These are phyloP conservation scores for Colletotrichum brevisporum DNA, from an alignment of 2,329 filamentous ascomycete species.

Conservation along the genomic window DNA sequence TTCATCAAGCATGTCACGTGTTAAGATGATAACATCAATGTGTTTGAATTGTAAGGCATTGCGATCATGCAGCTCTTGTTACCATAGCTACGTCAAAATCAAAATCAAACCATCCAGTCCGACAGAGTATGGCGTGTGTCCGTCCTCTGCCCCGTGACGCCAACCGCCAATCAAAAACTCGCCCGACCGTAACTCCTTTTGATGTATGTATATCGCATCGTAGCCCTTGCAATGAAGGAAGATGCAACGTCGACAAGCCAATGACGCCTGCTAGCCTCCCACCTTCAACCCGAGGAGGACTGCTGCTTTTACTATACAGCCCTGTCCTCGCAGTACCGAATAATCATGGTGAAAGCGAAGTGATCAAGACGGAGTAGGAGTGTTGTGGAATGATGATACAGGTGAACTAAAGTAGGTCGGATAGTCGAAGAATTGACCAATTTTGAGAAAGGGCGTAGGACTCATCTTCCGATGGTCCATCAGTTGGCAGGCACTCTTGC, in stretches of 20 bases:
- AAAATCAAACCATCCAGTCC: conserved; percentile 42
- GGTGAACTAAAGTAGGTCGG: conserved; percentile 9
- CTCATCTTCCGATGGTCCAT: no score
- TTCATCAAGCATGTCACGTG: no score
- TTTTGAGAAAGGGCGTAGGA: neutral
- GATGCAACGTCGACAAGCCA: conserved; percentile 32
- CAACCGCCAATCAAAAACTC: conserved; percentile 38
- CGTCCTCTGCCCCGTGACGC: conserved; percentile 33
- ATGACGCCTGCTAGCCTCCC: conserved; percentile 35
- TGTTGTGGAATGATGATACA: conserved; percentile 39
- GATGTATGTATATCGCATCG: conserved; percentile 57
- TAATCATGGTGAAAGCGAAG: conserved; percentile 16
- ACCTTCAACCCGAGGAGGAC: conserved; percentile 17
- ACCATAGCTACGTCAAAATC: conserved; percentile 33
- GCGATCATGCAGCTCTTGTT: conserved; percentile 41
- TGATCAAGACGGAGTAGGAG: conserved; percentile 18
- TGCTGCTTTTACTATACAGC: conserved; percentile 29
- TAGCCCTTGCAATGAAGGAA: conserved; percentile 32
- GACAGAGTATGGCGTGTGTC: conserved; percentile 11
- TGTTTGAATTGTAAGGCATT: conserved; percentile 20
- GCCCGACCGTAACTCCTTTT: conserved; percentile 60
- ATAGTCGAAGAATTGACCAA: conserved; percentile 1
- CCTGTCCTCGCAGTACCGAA: conserved; percentile 10
- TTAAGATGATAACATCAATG: neutral
- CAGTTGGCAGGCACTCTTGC: neutral